phyloP scores from a whole-genome alignment of 2,329 filamentous ascomycete species.

The Hypoxylon sp. region DNA sequence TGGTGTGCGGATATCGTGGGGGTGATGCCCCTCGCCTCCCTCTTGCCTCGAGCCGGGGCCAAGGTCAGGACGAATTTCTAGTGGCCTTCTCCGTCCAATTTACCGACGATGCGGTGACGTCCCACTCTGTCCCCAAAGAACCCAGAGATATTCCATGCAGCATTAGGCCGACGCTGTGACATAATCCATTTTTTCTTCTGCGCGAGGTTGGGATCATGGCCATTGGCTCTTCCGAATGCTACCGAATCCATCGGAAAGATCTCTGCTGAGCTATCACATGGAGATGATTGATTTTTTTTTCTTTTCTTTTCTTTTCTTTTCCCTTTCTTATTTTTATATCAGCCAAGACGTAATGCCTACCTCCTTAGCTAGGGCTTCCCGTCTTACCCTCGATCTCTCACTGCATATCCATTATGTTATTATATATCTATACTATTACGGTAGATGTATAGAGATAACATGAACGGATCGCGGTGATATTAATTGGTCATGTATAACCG shows the following conservation, averaged over 20 bases:
- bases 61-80: background rate
- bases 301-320: background rate
- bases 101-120: slow-evolving; percentile 36
- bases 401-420: background rate
- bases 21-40: background rate
- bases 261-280: slow-evolving; percentile 15
- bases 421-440: background rate
- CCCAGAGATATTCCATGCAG: slow-evolving; percentile 26
- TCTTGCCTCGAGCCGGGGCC: background rate
- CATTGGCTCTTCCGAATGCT: slow-evolving; percentile 33
- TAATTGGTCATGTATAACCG: slow-evolving; percentile 16
- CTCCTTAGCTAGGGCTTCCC: too few species aligned
- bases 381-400: background rate
- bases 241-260: slow-evolving; percentile 33
- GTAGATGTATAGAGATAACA: slow-evolving; percentile 11
- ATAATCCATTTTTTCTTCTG: slow-evolving; percentile 32
- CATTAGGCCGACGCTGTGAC: slow-evolving; percentile 33
- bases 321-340: too few species aligned
- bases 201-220: slow-evolving; percentile 24
- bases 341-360: background rate
- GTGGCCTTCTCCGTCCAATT: background rate
- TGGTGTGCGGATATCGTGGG: slow-evolving; percentile 37
- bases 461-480: background rate
- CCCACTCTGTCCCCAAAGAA: background rate
- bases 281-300: background rate